Base-by-base conservation (phyloP, 192 early-diverging fungal genomes). In the Entomortierella parvispora region DNA sequence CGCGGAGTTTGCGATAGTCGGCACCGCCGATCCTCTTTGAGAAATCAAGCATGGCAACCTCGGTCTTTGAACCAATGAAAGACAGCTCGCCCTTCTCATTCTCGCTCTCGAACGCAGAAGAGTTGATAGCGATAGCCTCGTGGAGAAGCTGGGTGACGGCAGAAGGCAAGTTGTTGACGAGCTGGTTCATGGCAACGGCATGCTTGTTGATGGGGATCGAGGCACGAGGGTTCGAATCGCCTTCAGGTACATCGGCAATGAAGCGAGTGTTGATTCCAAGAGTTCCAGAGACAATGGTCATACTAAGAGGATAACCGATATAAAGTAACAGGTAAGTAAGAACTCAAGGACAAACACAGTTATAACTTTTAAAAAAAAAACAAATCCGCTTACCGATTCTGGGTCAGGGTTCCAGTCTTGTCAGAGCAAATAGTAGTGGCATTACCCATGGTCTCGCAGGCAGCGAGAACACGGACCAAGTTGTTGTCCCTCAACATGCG, bases 371-470 rank as follows among this genome's bases (percentile, higher is more conserved):
- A 52, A 25, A 33, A 23, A 34, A 17, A 22, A 58, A 67, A 58
- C 29, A 20, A 6, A 14, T 17, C 11, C 28, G 37, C 71, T n/a
- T 77, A 77, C 74, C 74, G 74, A 87, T 99, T 99, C 63, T 95
- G 92, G 9, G 97, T 99, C 49, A 98, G 81, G 17, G 97, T 99
- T 44, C 97, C 97, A 2, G 97, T 99, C 82, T 99, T 99, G 85
- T 99, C 97, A 31, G 94, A 96, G 84, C 97, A 99, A 44, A 99
- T 90, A 6, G 97, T 97, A 23, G 96, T 99, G 28, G 97, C 97
- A 65, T 96, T 97, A 67, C 92, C 92, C 97, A 99, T 99, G 57
- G 96, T 97, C 80, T 99, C 97, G 79, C 97, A 99, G 9, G 97
- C 93, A 43, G 92, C 91, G 17, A 99, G 87, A 52, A 98, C 90